Evolutionary conservation across 2,329 filamentous ascomycete genomes (phyloP).

Genomic region (Aspergillus felis): DNA sequence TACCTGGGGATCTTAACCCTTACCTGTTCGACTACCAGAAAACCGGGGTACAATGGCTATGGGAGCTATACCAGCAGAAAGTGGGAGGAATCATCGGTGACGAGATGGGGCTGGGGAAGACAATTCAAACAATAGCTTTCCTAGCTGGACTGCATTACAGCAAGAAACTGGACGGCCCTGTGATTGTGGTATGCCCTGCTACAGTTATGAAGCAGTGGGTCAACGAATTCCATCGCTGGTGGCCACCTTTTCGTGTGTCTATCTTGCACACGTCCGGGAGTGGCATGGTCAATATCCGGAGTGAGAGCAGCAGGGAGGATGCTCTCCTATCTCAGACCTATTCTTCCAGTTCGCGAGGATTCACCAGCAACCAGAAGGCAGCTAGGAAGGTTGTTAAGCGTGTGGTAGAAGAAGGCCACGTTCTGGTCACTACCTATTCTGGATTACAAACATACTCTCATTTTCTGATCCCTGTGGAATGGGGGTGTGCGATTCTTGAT

Average conservation of each 20-base stretch:
- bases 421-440: conserved; percentile 92
- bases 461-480: conserved; percentile 74
- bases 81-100: conserved; percentile 95
- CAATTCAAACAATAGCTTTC: conserved; percentile 75
- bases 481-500: conserved; percentile 91
- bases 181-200: conserved; percentile 88
- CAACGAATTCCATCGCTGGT: conserved; percentile 97
- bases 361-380: conserved; percentile 57
- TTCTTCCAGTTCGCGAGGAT: conserved; percentile 34
- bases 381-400: conserved; percentile 78
- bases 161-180: conserved; percentile 74
- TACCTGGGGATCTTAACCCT: conserved; percentile 90
- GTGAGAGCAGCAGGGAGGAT: conserved; percentile 60
- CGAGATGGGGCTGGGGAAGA: conserved; percentile 99
- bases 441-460: conserved; percentile 91
- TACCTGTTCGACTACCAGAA: conserved; percentile 96
- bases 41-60: conserved; percentile 93
- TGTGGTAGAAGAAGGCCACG: conserved; percentile 79
- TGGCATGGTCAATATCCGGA: conserved; percentile 80
- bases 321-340: conserved; percentile 57
- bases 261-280: conserved; percentile 94
- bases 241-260: conserved; percentile 95
- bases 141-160: conserved; percentile 90
- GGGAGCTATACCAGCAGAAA: conserved; percentile 82
- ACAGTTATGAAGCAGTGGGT: conserved; percentile 98